Evolutionary conservation across 345 rosid genomes (phyloP).

Genomic region (Citrus mangshanensis): DNA sequence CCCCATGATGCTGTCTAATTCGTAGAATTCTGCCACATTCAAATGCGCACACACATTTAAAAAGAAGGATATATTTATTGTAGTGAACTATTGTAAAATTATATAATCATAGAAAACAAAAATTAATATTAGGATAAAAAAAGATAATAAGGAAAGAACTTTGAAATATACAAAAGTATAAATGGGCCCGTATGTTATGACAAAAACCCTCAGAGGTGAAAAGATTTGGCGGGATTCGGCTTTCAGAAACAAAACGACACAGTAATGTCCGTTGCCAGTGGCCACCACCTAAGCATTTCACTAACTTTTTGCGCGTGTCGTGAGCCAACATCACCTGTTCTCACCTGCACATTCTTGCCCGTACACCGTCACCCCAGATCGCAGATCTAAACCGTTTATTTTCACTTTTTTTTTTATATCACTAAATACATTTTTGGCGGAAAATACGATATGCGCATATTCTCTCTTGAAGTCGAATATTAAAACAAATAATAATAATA

Average conservation of each 20-base stretch:
- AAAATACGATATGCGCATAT: not conserved
- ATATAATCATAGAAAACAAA: no score
- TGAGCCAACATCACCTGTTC: not conserved
- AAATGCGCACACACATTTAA: no score
- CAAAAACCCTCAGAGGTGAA: constrained; percentile 11
- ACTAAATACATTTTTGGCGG: not conserved
- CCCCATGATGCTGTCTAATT: no score
- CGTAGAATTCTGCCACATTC: no score
- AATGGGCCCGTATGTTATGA: not conserved
- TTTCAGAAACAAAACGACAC: not conserved
- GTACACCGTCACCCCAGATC: not conserved
- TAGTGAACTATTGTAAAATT: no score
- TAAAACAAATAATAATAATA: not conserved
- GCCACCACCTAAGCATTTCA: constrained; percentile 18
- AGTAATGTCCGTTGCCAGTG: constrained; percentile 1
- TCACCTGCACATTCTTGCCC: constrained; percentile 2
- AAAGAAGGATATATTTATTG: not conserved
- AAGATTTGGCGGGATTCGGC: constrained; percentile 3
- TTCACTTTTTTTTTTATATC: not conserved
- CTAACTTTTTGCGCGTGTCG: constrained; percentile 9
- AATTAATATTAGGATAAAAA: no score
- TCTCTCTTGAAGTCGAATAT: not conserved
- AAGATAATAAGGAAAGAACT: not conserved
- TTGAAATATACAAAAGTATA: constrained; percentile 16
- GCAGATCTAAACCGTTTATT: constrained; percentile 6